phyloP scores from a whole-genome alignment of 2,329 filamentous ascomycete genomes.

The Aspergillus quadricinctus region DNA sequence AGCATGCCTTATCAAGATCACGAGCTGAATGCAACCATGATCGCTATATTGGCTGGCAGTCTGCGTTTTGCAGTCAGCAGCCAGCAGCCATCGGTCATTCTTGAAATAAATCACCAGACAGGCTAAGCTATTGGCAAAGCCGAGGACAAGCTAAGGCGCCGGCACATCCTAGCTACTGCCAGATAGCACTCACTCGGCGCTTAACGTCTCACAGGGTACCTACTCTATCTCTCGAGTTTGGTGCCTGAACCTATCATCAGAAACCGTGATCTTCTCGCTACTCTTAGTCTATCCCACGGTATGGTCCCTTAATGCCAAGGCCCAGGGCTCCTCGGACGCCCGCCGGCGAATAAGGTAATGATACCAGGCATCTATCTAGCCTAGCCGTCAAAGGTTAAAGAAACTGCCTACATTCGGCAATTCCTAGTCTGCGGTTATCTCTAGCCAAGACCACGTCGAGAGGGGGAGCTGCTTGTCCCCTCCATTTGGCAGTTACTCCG shows the following conservation, averaged over 20 bases:
- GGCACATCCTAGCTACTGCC: neutral
- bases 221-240: neutral
- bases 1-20: neutral
- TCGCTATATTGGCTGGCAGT: too few relatives aligned
- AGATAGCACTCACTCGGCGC: neutral
- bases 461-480: neutral
- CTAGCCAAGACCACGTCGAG: neutral
- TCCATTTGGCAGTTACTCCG: neutral
- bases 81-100: neutral
- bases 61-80: neutral
- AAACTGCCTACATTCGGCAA: neutral
- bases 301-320: slow-evolving; percentile 7
- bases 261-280: neutral
- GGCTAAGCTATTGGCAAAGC: neutral
- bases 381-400: neutral
- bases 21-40: neutral
- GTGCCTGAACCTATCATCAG: neutral
- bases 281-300: neutral
- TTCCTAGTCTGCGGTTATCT: neutral
- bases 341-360: slow-evolving; percentile 1
- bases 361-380: neutral
- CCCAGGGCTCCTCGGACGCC: slow-evolving; percentile 6
- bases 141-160: neutral
- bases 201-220: neutral
- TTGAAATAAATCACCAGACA: neutral